phyloP scores from a whole-genome alignment of 768 basidiomycete genomes.

The Candolleomyces eurysporus region DNA sequence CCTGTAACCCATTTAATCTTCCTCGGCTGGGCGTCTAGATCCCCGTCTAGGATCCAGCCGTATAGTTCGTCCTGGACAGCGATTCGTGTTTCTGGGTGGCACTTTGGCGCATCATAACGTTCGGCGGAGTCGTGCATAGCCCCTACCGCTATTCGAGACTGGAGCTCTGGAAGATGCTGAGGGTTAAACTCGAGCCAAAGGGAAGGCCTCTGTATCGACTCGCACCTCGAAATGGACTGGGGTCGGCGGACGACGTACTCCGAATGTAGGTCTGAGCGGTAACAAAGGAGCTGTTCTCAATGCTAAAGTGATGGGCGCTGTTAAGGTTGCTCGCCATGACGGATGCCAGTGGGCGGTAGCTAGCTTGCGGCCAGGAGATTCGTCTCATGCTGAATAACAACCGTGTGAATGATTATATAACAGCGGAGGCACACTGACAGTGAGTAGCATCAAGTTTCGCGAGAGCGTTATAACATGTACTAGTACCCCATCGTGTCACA shows the following conservation, averaged over 20 bases:
- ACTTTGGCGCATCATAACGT: background rate
- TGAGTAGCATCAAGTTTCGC: no score
- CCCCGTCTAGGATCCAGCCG: background rate
- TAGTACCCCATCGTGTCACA: no score
- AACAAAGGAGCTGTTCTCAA: background rate
- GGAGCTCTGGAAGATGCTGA: background rate
- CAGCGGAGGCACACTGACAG: no score
- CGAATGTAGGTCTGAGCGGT: background rate
- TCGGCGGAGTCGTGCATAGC: conserved; percentile 10
- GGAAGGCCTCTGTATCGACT: background rate
- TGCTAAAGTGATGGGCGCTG: background rate
- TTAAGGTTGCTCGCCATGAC: background rate
- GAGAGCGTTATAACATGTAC: no score
- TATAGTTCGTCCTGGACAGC: conserved; percentile 4
- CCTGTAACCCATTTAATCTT: conserved; percentile 6
- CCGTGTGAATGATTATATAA: no score
- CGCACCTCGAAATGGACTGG: background rate
- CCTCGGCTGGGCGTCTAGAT: background rate
- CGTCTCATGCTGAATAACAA: no score
- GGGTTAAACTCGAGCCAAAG: background rate
- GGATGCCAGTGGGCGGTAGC: no score
- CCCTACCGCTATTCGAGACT: background rate
- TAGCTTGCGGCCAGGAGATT: no score
- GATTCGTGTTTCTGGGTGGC: conserved; percentile 5
- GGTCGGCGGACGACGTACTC: background rate